Evolutionary conservation across 2,329 filamentous ascomycete genomes (phyloP).

Genomic region (Scytalidium lignicola): DNA sequence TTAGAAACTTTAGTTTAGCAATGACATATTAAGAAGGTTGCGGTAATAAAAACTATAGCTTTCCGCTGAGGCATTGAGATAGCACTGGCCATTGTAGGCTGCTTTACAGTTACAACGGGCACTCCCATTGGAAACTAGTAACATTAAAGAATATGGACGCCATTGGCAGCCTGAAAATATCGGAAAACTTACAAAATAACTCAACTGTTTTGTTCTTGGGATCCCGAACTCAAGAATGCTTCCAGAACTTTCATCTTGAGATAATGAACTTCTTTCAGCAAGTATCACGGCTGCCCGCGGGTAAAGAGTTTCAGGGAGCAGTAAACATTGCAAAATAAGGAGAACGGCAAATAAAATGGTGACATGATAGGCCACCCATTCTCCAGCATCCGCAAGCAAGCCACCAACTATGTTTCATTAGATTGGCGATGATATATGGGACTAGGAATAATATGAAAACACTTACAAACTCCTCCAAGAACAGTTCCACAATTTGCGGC

Average conservation of each 20-base stretch:
- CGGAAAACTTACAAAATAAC: slow-evolving; percentile 16
- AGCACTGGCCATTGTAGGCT: too few relatives aligned
- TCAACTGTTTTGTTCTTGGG: slow-evolving; percentile 15
- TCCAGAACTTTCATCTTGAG: neutral
- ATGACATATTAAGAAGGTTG: too few relatives aligned
- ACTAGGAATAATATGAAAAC: neutral
- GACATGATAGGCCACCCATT: slow-evolving; percentile 51
- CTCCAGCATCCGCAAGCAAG: slow-evolving; percentile 41
- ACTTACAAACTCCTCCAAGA: slow-evolving; percentile 39
- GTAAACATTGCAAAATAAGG: slow-evolving; percentile 40
- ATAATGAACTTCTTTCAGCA: neutral
- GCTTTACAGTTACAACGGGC: too few relatives aligned
- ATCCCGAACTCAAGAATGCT: neutral
- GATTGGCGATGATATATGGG: neutral
- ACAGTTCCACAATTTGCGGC: slow-evolving; percentile 49
- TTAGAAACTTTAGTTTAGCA: too few relatives aligned
- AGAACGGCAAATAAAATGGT: slow-evolving; percentile 47
- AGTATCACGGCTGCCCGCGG: slow-evolving; percentile 31
- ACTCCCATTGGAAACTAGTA: too few relatives aligned
- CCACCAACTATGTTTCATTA: slow-evolving; percentile 38
- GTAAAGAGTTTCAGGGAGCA: slow-evolving; percentile 53
- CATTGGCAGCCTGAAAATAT: neutral
- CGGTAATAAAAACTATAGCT: too few relatives aligned
- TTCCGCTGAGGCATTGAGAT: too few relatives aligned
- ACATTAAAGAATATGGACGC: slow-evolving; percentile 1